A percentile compares a stretch with the other conserved stretches of the same genome.
These are phyloP conservation scores for Cryptococcus maquisensis DNA, from an alignment of 1,284 basidiomycete genomes.

Conservation along the genomic window DNA sequence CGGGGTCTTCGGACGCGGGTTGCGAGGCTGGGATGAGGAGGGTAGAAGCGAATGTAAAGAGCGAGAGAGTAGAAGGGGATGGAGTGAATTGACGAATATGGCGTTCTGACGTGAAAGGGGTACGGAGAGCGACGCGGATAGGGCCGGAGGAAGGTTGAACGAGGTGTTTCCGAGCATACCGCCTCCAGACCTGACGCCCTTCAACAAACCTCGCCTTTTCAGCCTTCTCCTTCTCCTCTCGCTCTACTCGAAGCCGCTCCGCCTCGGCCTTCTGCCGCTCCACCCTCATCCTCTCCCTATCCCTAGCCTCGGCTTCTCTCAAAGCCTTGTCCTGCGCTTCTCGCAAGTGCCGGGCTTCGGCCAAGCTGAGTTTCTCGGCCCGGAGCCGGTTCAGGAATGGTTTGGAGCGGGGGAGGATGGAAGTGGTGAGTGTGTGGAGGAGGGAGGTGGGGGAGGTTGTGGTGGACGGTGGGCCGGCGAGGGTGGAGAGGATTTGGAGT, in stretches of 20 bases:
- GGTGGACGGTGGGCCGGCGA: constrained; percentile 64
- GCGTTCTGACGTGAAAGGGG: constrained; percentile 34
- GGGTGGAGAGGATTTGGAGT: constrained; percentile 75
- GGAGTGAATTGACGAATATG: constrained; percentile 33
- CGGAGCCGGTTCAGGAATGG: constrained; percentile 67
- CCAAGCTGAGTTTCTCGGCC: constrained; percentile 52
- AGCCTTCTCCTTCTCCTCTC: constrained; percentile 15
- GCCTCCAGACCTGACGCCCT: constrained; percentile 33
- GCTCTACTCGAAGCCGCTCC: constrained; percentile 15
- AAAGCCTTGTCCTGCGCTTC: constrained; percentile 81
- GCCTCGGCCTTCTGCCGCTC: constrained; percentile 24
- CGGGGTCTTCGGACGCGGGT: constrained; percentile 23
- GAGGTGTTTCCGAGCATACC: constrained; percentile 42
- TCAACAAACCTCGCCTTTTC: constrained; percentile 16
- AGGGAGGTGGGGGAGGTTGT: constrained; percentile 64
- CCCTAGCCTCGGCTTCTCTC: constrained; percentile 60
- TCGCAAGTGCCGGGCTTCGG: constrained; percentile 64
- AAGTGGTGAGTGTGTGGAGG: constrained; percentile 60
- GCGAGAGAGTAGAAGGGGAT: constrained; percentile 21
- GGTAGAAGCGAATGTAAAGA: constrained; percentile 47
- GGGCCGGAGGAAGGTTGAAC: constrained; percentile 25
- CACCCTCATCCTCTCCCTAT: constrained; percentile 55
- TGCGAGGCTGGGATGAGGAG: constrained; percentile 32
- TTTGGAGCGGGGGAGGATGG: constrained; percentile 70
- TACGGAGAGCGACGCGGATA: constrained; percentile 35